These are phyloP conservation scores for Neurospora discreta DNA, from an alignment of 495 filamentous ascomycete genomes.

Conservation along the genomic window DNA sequence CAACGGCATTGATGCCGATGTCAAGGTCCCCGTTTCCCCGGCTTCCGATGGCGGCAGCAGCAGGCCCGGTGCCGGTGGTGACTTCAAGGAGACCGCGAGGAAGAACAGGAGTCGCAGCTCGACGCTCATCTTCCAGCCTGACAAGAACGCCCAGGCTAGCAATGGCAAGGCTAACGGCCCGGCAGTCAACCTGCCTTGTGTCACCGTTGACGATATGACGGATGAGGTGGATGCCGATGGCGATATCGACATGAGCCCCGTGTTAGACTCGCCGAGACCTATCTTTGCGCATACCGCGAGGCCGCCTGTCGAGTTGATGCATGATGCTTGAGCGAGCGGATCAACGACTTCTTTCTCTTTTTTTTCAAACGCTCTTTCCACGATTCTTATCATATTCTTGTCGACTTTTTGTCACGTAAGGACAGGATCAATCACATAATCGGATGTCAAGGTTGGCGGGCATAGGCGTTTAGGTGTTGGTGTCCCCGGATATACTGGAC, in stretches of 20 bases:
- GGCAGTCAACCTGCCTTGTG: constrained; percentile 56
- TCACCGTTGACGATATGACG: constrained; percentile 84
- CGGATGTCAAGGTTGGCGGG: neutral
- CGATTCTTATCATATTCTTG: neutral
- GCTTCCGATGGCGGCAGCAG: constrained; percentile 12
- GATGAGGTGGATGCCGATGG: constrained; percentile 33
- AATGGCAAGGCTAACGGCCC: constrained; percentile 33
- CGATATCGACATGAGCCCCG: constrained; percentile 17
- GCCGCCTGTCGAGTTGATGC: constrained; percentile 88
- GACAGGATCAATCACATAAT: neutral
- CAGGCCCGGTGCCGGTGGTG: neutral
- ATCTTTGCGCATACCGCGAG: constrained; percentile 65
- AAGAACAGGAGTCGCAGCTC: constrained; percentile 29
- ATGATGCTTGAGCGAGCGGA: constrained; percentile 18
- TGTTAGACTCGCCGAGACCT: constrained; percentile 39
- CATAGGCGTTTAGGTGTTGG: neutral
- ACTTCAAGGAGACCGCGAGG: neutral
- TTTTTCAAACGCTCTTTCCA: neutral
- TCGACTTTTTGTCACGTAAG: neutral
- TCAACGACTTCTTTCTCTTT: no score
- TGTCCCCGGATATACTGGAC: neutral
- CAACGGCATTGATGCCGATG: neutral
- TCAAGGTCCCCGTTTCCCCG: constrained; percentile 18
- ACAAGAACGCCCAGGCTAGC: constrained; percentile 53
- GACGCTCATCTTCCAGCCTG: constrained; percentile 38